Conservation (phyloP, 2,329 filamentous ascomycete genomes). For the Pyrenophora teres region DNA sequence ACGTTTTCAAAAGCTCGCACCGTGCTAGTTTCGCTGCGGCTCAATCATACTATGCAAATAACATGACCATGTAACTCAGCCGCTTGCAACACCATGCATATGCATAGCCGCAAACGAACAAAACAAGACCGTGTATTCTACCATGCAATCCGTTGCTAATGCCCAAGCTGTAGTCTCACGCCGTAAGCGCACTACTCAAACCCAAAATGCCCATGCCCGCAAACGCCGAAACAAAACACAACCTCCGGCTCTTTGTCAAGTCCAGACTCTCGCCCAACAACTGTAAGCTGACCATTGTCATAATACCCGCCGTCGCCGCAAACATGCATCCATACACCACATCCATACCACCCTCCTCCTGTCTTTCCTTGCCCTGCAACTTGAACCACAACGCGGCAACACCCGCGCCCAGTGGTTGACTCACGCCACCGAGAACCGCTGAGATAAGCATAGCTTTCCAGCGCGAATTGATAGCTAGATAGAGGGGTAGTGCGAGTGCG, state of each 20-base stretch:
- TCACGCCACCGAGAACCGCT: constrained; percentile 80
- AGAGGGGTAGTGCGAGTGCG: constrained; percentile 88
- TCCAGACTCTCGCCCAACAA: constrained; percentile 85
- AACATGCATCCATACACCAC: constrained; percentile 79
- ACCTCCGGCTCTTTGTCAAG: constrained; percentile 75
- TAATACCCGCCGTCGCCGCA: constrained; percentile 87
- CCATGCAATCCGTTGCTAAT: too few relatives aligned
- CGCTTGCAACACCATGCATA: too few relatives aligned
- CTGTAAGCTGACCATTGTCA: constrained; percentile 90
- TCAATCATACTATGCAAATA: too few relatives aligned
- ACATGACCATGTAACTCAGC: too few relatives aligned
- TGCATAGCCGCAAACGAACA: too few relatives aligned
- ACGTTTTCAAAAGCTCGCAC: too few relatives aligned
- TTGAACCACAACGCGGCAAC: constrained; percentile 87
- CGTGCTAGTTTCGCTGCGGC: too few relatives aligned
- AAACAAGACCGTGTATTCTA: too few relatives aligned
- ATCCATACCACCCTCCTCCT: constrained; percentile 59
- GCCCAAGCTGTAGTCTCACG: constrained; percentile 37
- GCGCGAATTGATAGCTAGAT: constrained; percentile 83
- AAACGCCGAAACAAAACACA: constrained; percentile 82
- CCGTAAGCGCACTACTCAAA: constrained; percentile 81
- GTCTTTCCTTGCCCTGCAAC: constrained; percentile 60
- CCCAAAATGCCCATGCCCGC: constrained; percentile 87
- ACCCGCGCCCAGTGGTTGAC: constrained; percentile 83
- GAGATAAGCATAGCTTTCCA: constrained; percentile 83